phyloP scores from a whole-genome alignment of 257 asterid genomes.

The Salvia miltiorrhiza region DNA sequence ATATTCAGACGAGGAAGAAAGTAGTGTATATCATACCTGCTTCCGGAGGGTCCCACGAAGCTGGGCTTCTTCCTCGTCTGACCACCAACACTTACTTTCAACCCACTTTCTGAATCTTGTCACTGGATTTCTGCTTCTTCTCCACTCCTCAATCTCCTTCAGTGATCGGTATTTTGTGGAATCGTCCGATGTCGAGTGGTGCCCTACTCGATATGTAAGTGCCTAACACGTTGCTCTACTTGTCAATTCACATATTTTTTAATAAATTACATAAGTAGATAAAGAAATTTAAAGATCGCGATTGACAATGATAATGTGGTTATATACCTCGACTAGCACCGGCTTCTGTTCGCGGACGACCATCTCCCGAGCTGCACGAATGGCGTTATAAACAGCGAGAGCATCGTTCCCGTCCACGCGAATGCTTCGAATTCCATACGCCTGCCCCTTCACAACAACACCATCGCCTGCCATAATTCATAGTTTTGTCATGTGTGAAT shows the following conservation, averaged over 20 bases:
- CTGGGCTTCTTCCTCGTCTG: constrained; percentile 53
- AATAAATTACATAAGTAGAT: no score
- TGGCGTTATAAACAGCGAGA: constrained; percentile 65
- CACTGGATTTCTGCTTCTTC: constrained; percentile 50
- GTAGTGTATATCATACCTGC: no score
- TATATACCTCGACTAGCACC: constrained; percentile 79
- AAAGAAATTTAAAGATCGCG: no score
- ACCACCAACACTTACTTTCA: constrained; percentile 78
- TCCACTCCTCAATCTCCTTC: constrained; percentile 82
- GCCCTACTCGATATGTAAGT: constrained; percentile 81
- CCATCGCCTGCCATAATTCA: constrained; percentile 65
- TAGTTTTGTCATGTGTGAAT: not conserved
- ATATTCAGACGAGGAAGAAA: no score
- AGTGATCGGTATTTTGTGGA: constrained; percentile 78
- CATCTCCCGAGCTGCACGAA: constrained; percentile 77
- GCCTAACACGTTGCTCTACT: constrained; percentile 34
- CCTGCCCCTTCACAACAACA: constrained; percentile 71
- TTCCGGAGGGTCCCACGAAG: constrained; percentile 53
- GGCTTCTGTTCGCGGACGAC: constrained; percentile 68
- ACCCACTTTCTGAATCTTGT: constrained; percentile 75
- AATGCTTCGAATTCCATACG: constrained; percentile 73
- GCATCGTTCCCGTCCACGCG: constrained; percentile 89
- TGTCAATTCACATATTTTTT: no score
- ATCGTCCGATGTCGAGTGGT: constrained; percentile 93
- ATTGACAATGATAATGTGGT: no score